Evolutionary conservation across 2,329 filamentous ascomycete genomes (phyloP), one percentile per base, ranked within the genome.

Genomic region (Aspergillus hiratsukae): DNA sequence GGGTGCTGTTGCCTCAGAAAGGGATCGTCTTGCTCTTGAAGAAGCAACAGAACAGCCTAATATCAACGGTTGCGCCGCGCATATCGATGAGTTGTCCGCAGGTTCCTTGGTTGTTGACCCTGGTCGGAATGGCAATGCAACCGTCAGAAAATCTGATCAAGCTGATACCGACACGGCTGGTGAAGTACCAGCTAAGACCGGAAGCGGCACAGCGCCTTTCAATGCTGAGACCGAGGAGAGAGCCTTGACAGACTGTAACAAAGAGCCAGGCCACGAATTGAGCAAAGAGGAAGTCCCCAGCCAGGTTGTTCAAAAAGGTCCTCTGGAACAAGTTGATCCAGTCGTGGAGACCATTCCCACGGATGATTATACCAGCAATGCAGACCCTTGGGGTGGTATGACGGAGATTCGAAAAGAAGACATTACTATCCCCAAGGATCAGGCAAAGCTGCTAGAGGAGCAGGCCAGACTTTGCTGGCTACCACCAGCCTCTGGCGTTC

Each of bases 381-480:
- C 19, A 37, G 55, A 68, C 49, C 65, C 68, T 10, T 74, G 71
- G 72, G 51, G 66, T 57, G 63, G 65, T 35, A 67, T 71, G 62
- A 68, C 64, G 31, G 69, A 62, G 19, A 76, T 83, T 53, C 68
- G 70, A 29, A 71, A 70, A 19, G 69, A 64, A 46, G 76, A 81
- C 61, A 66, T 80, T 31, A 71, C 64, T 25, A 79, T 83, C 52
- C 75, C 80, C 1, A 71, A 67, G 27, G 74, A 80, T 17, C 85
- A 87, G 61, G 64, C 69, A 46, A 62, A 71, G 8, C 70, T 87
- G 4, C 69, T 87, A 1, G 74, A 37, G 5, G 31, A 78, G 5
- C 66, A 73, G 10, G 58, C 70, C 5, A 58, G 49, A 27, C 72
- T 78, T 17, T 80, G 65, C 54, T 74, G 71, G 74, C 61, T 75